Evolutionary conservation across 2,329 filamentous ascomycete genomes (phyloP).

Genomic region (Pyrenophora teres): DNA sequence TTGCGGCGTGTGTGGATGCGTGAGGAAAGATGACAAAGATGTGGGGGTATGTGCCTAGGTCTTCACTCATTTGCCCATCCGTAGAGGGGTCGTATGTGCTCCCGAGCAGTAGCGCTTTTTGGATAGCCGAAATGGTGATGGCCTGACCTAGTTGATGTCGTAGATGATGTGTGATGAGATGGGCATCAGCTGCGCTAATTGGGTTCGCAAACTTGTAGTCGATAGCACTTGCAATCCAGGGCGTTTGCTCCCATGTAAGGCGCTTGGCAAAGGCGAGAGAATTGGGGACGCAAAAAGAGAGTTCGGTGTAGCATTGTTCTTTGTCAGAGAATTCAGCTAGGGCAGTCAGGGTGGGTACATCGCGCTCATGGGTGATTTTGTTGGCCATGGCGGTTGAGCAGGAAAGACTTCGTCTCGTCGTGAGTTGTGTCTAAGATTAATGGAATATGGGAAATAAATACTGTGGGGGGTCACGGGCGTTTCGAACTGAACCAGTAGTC

Average conservation of each 20-base stretch:
- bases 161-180: constrained; percentile 11
- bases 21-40: constrained; percentile 29
- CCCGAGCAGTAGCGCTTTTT: constrained; percentile 18
- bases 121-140: background rate
- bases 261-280: constrained; percentile 27
- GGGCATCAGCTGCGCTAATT: constrained; percentile 9
- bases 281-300: constrained; percentile 24
- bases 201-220: background rate
- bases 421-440: background rate
- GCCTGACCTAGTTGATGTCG: background rate
- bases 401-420: too few relatives aligned
- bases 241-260: constrained; percentile 29
- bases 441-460: too few relatives aligned
- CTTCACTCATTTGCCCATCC: background rate
- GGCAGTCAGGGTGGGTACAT: constrained; percentile 1
- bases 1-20: background rate
- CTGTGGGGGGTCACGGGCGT: too few relatives aligned
- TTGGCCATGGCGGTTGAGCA: background rate
- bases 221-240: constrained; percentile 12
- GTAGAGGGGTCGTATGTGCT: constrained; percentile 1
- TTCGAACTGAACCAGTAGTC: too few relatives aligned
- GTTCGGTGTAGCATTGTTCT: constrained; percentile 4
- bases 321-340: background rate
- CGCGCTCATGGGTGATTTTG: background rate
- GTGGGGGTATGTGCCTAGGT: constrained; percentile 2